Percentiles rank a stretch among this genome's conserved stretches.
These are phyloP conservation scores for Agastache rugosa DNA, from an alignment of 257 asterid species.

Conservation along the genomic window DNA sequence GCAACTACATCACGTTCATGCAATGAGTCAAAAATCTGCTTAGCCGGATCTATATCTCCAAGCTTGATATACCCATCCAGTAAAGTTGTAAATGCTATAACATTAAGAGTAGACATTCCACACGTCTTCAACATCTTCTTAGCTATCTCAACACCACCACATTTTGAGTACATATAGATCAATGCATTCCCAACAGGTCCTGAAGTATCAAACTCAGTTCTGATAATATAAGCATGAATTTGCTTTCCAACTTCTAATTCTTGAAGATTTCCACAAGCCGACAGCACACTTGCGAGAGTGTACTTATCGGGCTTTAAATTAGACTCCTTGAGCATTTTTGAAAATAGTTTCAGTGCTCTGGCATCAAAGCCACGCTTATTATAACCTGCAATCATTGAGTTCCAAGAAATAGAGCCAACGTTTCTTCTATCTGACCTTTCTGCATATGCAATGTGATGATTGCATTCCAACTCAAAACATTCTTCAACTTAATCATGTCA, in stretches of 20 bases:
- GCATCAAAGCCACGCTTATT: slow-evolving; percentile 68
- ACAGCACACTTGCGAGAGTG: slow-evolving; percentile 70
- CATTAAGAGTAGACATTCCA: slow-evolving; percentile 50
- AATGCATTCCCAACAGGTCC: slow-evolving; percentile 80
- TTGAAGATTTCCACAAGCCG: slow-evolving; percentile 76
- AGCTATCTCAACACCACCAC: slow-evolving; percentile 70
- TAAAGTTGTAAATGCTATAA: slow-evolving; percentile 80
- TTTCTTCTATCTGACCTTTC: slow-evolving; percentile 59
- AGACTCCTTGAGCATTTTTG: slow-evolving; percentile 59
- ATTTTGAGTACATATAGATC: slow-evolving; percentile 80
- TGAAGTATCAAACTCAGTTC: slow-evolving; percentile 53
- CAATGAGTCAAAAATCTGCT: slow-evolving; percentile 72
- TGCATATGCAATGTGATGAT: slow-evolving; percentile 73
- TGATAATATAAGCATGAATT: slow-evolving; percentile 64
- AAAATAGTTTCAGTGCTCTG: slow-evolving; percentile 61
- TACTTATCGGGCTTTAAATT: slow-evolving; percentile 62
- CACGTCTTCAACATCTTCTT: slow-evolving; percentile 45
- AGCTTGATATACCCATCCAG: slow-evolving; percentile 81
- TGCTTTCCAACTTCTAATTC: slow-evolving; percentile 64
- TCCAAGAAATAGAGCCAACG: slow-evolving; percentile 77
- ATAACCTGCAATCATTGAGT: slow-evolving; percentile 78
- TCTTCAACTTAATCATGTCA: slow-evolving; percentile 59
- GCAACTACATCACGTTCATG: slow-evolving; percentile 77
- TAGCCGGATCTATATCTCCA: slow-evolving; percentile 80
- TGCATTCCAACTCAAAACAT: slow-evolving; percentile 68